Evolutionary conservation across 352 stramenopile species (phyloP), one percentile per base, ranked within the genome.

Genomic region (Sclerospora graminicola): DNA sequence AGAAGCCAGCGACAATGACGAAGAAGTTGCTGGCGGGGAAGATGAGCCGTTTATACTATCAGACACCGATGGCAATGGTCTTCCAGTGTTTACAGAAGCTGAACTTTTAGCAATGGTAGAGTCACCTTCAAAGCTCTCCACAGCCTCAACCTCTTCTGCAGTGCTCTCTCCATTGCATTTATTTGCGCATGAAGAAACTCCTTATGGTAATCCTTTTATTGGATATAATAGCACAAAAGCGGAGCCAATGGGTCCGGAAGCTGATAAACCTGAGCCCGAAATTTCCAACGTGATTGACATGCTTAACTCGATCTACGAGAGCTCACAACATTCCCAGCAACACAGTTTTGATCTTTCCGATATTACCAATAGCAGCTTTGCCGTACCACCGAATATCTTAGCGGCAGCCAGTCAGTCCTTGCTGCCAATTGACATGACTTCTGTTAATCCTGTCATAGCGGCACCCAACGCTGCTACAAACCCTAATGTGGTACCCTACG

Each of bases 291-390:
- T 87, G 20, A 60, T 85, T 13, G 72, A 66, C 36, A 44, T 89
- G 39, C 84, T 84, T 31, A 84, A 60, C 48, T 72, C 74, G 1
- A 80, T 87, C 33, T 76, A 85, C 49, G 45, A 49, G 31, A 64
- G 48, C 27, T 51, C 57, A 9, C 52, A 59, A 20, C 48, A 45
- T 18, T 66, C 57, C 45, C 48, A 57, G 18, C 49, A 63, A 16
- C 41, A 56, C 40, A 15, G 34, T 0, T 44, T 51, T 32, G 54
- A 63, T 27, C 23, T 57, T 29, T 42, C 32, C 10, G 14, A 39
- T 14, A 11, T 19, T 30, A 9, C 34, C 40, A 47, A 46, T 40
- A 20, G n/a, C 15, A 42, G 54, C 9, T 67, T 33, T 26, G 68
- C 21, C 5, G 61, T 80, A 14, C n/a, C n/a, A n/a, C n/a, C n/a